A percentile compares a stretch with the other conserved stretches of the same genome.
phyloP scores from a whole-genome alignment of 768 basidiomycete species.

The Leccinum variicolor region DNA sequence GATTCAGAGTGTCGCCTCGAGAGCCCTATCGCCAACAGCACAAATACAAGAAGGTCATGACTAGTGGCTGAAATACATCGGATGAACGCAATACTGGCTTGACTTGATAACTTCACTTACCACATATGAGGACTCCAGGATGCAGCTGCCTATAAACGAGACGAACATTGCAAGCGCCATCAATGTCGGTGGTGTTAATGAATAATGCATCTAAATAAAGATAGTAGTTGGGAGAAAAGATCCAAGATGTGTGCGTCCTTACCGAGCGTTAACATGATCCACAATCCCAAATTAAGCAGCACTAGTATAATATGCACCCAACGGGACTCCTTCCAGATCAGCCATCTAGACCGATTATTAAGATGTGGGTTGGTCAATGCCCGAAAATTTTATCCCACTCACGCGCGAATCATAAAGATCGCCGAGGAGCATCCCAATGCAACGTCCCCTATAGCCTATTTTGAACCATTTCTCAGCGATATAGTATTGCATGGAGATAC shows the following conservation, averaged over 20 bases:
- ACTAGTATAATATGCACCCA: conserved; percentile 9
- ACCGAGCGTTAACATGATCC: conserved; percentile 14
- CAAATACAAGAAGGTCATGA: conserved; percentile 19
- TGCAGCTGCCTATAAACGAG: background rate
- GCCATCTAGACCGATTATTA: conserved; percentile 15
- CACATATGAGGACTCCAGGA: conserved; percentile 7
- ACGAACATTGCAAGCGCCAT: background rate
- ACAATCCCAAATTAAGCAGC: conserved; percentile 17
- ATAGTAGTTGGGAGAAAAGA: background rate
- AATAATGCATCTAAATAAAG: conserved; percentile 3
- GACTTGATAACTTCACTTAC: conserved; percentile 4
- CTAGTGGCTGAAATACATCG: conserved; percentile 9
- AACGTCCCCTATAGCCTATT: conserved; percentile 4
- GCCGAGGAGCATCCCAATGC: conserved; percentile 18
- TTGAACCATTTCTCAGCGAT: background rate
- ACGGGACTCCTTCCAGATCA: conserved; percentile 22
- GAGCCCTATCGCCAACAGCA: conserved; percentile 15
- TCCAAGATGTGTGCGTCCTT: background rate
- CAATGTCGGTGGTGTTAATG: background rate
- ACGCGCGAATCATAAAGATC: conserved; percentile 27
- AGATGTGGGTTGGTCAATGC: background rate
- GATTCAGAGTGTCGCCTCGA: conserved; percentile 6
- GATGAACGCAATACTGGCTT: background rate
- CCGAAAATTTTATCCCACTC: background rate
- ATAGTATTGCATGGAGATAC: too few relatives aligned